Evolutionary conservation across 441 rosid genomes (phyloP).

Genomic region (Biscutella laevigata): DNA sequence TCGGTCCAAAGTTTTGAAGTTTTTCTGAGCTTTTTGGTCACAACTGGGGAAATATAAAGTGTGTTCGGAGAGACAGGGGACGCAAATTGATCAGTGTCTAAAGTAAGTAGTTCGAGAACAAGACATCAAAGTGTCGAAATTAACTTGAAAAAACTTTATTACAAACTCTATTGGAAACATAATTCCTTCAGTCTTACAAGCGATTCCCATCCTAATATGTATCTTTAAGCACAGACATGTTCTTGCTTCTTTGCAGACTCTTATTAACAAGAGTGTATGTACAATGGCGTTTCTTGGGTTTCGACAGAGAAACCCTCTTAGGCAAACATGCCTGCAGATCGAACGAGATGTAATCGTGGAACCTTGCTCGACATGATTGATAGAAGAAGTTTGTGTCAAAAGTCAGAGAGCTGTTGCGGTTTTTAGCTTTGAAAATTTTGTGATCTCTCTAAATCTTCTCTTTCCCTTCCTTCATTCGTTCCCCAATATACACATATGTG

Average conservation of each 20-base stretch:
- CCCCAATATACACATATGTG: conserved; percentile 1
- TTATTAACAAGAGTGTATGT: conserved; percentile 15
- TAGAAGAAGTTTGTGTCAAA: background rate
- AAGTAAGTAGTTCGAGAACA: background rate
- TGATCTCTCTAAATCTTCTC: conserved; percentile 1
- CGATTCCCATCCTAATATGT: background rate
- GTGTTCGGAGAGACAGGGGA: background rate
- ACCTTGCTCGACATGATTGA: background rate
- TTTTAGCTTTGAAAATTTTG: conserved; percentile 3
- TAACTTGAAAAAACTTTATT: background rate
- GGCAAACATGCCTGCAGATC: background rate
- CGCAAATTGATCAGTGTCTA: background rate
- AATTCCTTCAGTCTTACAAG: background rate
- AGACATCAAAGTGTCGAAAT: background rate
- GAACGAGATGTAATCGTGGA: background rate
- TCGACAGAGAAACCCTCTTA: conserved; percentile 6
- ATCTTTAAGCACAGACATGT: conserved; percentile 12
- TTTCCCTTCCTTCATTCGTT: background rate
- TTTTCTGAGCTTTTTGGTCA: background rate
- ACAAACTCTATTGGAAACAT: conserved; percentile 15
- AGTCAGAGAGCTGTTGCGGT: background rate
- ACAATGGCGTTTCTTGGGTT: conserved; percentile 12
- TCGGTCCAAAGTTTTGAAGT: background rate
- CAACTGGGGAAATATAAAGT: background rate
- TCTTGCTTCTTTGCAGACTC: conserved; percentile 10